Base-by-base conservation (phyloP, 192 early-diverging fungal genomes). In the Entomortierella chlamydospora region DNA sequence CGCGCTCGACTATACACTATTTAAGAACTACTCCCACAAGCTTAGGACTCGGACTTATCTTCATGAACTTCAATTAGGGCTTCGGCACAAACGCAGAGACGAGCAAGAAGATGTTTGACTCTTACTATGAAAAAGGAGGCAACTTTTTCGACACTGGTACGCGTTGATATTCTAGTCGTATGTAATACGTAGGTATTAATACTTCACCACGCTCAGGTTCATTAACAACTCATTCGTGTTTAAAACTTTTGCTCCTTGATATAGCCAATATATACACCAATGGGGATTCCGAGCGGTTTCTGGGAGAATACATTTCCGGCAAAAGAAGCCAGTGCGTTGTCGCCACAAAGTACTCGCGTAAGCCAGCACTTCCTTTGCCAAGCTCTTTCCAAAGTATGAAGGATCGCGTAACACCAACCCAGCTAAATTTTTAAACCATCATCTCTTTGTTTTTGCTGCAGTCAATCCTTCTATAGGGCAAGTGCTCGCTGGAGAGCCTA, bases 251-350 rank as follows among this genome's bases (percentile, higher is more conserved):
- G 10, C 20, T 15, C 15, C 34, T 26, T 26, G 15, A 28, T 20
- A 2, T 68, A 61, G 88, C 89, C 29, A 83, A 92, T 43, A 82
- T 82, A 7, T 90, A 90, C 67, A 76, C 72, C 34, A 84, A 90
- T 52, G 89, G 86, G 0, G 73, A 90, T 41, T 78, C 71, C 37
- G 90, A 91, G 62, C 22, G 61, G 2, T 86, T 90, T 68, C 59
- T 91, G 30, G 89, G 90, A 22, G 81, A 87, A 41, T 89, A 85
- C 39, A 64, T 91, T 13, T 41, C 70, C 0, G 64, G 82, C 53
- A 86, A 87, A 34, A 83, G 89, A 45, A 85, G 85, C 49, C 70
- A 87, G 28, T 79, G 91, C 26, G 88, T 89, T 5, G 49, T 91
- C 34, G 88, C 89, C 0, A 89, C 89, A 55, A 91, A 91, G 60